Evolutionary conservation across 169 alveolate genomes (phyloP).

Genomic region (Cryptosporidium viatorum): DNA sequence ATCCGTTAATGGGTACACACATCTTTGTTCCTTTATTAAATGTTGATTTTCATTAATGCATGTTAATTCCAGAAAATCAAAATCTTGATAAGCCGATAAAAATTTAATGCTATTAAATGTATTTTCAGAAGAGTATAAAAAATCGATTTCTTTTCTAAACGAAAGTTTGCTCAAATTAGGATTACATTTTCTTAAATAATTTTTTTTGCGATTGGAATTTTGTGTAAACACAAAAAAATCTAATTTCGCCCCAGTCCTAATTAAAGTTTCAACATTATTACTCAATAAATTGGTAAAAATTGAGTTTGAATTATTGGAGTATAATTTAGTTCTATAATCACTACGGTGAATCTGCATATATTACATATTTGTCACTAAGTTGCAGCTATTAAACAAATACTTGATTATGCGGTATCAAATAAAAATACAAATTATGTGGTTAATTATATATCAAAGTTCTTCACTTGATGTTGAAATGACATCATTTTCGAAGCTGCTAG

Average conservation of each 20-base stretch:
- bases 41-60: background rate
- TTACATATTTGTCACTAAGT: background rate
- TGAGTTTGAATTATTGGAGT: background rate
- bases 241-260: background rate
- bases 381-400: slow-evolving; percentile 8
- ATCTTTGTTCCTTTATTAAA: background rate
- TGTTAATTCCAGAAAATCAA: background rate
- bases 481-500: background rate
- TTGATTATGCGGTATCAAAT: slow-evolving; percentile 6
- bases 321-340: background rate
- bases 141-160: background rate
- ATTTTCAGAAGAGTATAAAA: background rate
- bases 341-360: background rate
- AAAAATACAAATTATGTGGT: background rate
- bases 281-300: background rate
- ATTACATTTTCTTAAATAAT: background rate
- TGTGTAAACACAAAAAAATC: background rate
- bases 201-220: background rate
- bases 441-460: background rate
- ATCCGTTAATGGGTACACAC: background rate
- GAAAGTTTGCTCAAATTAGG: background rate
- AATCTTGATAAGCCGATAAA: background rate
- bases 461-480: background rate
- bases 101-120: background rate
- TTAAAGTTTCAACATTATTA: slow-evolving; percentile 1